Evolutionary conservation across 805 yeast genomes (phyloP), one percentile per base, ranked within the genome.

Genomic region (Starmera caribaea): DNA sequence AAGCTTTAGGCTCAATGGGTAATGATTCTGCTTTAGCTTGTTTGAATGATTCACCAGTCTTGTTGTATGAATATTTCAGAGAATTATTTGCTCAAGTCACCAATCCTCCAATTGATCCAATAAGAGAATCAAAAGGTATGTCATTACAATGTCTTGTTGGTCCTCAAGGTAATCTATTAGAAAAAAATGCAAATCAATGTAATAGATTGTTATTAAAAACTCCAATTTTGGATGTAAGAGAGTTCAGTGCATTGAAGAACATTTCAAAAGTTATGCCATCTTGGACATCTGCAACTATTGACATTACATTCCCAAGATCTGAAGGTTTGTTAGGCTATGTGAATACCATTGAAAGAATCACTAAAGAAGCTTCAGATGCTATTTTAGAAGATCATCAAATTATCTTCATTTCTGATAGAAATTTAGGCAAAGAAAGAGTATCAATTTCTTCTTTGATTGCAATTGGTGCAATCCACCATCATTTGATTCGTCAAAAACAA

Each of bases 41-140:
- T 65, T 67, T 90, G 50, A 81, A 95, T 31, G 90, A 85, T 58
- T 95, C 88, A 63, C 97, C 98, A 34, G 81, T 81, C 50, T 66
- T 92, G 46, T 68, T 87, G 46, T 90, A 84, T 61, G 98, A 92
- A 56, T 90, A 90, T 66, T 92, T 90, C 72, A 79, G 95, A 55
- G 95, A 90, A 62, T 73, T 90, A 56, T 90, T 90, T 66, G 98
- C 98, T 16, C 98, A 90, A 66, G 98, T 90, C 41, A 90, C 98
- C 28, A 90, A 90, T 66, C 98, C 98, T 42, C 97, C 98, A 38
- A 92, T 90, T 58, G 98, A 90, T 61, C 97, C 98, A 38, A 92
- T 90, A 53, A 81, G 97, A 62, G 98, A 90, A 67, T 81, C 81
- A 43, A 85, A 90, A 51, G 97, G 92, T 56, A 90, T 90, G 98